These are phyloP conservation scores for Scheffersomyces lignicola DNA, from an alignment of 1,139 yeast species.

Conservation along the genomic window DNA sequence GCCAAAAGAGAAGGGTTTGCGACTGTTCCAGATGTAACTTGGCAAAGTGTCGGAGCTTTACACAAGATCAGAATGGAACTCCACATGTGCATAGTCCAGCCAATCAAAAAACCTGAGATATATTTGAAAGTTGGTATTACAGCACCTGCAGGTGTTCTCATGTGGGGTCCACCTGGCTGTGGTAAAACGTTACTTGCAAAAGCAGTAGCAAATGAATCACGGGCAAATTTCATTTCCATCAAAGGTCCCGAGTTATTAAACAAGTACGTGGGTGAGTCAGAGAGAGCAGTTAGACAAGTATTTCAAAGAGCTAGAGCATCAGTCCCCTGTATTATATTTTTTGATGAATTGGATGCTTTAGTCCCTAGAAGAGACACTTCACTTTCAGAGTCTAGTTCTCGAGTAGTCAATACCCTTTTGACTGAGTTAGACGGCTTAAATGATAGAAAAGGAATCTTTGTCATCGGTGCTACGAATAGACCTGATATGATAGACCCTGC, in stretches of 20 bases:
- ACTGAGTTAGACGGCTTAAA: conserved; percentile 95
- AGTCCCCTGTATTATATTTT: conserved; percentile 91
- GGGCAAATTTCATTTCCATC: conserved; percentile 92
- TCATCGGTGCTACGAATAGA: conserved; percentile 94
- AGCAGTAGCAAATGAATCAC: conserved; percentile 95
- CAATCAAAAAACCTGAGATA: conserved; percentile 88
- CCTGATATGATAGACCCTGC: conserved; percentile 99
- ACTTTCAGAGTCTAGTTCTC: conserved; percentile 82
- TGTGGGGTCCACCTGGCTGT: conserved; percentile 99
- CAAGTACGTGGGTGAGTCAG: conserved; percentile 96
- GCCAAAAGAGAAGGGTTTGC: conserved; percentile 99
- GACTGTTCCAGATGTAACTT: conserved; percentile 95
- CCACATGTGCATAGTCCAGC: conserved; percentile 97
- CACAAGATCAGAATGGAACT: conserved; percentile 78
- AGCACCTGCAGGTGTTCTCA: conserved; percentile 94
- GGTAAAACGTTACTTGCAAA: conserved; percentile 95
- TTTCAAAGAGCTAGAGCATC: conserved; percentile 93
- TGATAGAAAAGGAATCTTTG: conserved; percentile 90
- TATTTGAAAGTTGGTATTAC: conserved; percentile 89
- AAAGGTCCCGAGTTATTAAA: conserved; percentile 94
- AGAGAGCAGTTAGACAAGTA: conserved; percentile 91
- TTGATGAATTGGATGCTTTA: conserved; percentile 93
- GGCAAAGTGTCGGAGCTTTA: conserved; percentile 95
- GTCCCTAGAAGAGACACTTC: conserved; percentile 93
- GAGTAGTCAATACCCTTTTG: conserved; percentile 91